phyloP scores from a whole-genome alignment of 1,284 basidiomycete genomes.

The Ustilago lituana region DNA sequence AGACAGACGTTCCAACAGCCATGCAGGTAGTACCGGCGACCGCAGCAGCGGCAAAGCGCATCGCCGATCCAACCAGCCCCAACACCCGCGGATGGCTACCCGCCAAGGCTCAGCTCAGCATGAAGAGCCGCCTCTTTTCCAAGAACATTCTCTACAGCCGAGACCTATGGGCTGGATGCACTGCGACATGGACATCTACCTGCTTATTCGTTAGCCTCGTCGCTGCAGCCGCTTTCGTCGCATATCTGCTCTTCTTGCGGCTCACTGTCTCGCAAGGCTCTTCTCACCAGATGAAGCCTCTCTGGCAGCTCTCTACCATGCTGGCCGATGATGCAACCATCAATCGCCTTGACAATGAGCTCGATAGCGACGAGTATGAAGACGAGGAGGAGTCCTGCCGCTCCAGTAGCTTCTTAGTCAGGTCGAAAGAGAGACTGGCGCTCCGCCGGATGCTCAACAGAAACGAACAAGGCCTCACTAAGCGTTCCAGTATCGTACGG shows the following conservation, averaged over 20 bases:
- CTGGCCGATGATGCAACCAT: slow-evolving; percentile 17
- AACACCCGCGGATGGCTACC: slow-evolving; percentile 12
- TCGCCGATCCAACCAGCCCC: background rate
- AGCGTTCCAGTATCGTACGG: slow-evolving; percentile 40
- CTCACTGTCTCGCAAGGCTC: background rate
- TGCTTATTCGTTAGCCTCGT: slow-evolving; percentile 8
- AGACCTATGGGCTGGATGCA: slow-evolving; percentile 12
- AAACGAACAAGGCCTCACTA: slow-evolving; percentile 11
- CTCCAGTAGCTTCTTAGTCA: slow-evolving; percentile 23
- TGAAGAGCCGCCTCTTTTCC: slow-evolving; percentile 22
- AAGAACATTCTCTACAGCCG: slow-evolving; percentile 22
- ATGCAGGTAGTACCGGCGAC: slow-evolving; percentile 3
- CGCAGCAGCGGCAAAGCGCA: background rate
- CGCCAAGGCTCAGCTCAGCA: slow-evolving; percentile 7
- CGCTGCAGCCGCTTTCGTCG: background rate
- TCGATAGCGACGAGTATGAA: slow-evolving; percentile 46
- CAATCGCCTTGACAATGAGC: slow-evolving; percentile 20
- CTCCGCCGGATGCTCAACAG: slow-evolving; percentile 21
- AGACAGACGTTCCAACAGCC: background rate
- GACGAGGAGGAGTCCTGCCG: slow-evolving; percentile 34
- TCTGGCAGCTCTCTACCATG: slow-evolving; percentile 24
- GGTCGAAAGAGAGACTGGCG: slow-evolving; percentile 30
- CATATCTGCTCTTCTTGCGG: slow-evolving; percentile 4
- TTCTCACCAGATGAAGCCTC: slow-evolving; percentile 12
- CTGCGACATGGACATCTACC: slow-evolving; percentile 16